Evolutionary conservation across 2,329 filamentous ascomycete species (phyloP).

Genomic region (Tympanopsis confertula): DNA sequence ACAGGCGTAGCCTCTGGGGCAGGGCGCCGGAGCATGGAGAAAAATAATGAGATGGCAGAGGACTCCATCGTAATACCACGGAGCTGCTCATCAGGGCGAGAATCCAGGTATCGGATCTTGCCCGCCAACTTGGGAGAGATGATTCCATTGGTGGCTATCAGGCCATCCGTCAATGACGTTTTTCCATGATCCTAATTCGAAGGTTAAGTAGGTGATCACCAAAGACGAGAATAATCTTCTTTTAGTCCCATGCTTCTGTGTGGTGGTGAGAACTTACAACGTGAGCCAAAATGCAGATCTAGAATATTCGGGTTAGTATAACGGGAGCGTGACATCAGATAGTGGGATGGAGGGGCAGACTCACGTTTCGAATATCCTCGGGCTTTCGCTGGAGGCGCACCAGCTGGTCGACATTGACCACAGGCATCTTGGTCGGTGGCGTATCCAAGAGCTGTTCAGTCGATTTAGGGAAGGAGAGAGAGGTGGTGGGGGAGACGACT

Average conservation of each 20-base stretch:
- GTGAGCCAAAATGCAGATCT: slow-evolving; percentile 93
- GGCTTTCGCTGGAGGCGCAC: slow-evolving; percentile 79
- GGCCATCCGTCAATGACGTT: slow-evolving; percentile 87
- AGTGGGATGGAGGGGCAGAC: slow-evolving; percentile 13
- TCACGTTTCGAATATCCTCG: slow-evolving; percentile 83
- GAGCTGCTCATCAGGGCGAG: slow-evolving; percentile 85
- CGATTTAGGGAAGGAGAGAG: too few relatives aligned
- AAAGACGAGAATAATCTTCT: too few relatives aligned
- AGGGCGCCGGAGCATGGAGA: slow-evolving; percentile 73
- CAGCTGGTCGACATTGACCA: slow-evolving; percentile 82
- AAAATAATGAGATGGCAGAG: slow-evolving; percentile 90
- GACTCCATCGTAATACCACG: slow-evolving; percentile 99
- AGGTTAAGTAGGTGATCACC: too few relatives aligned
- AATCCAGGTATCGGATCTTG: slow-evolving; percentile 96
- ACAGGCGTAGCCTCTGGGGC: slow-evolving; percentile 57
- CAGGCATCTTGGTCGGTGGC: slow-evolving; percentile 77
- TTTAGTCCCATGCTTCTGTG: too few relatives aligned
- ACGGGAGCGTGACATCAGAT: slow-evolving; percentile 9
- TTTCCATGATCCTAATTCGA: slow-evolving; percentile 67
- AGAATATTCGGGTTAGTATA: slow-evolving; percentile 16
- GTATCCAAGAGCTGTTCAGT: too few relatives aligned
- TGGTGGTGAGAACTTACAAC: slow-evolving; percentile 36
- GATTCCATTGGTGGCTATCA: slow-evolving; percentile 97
- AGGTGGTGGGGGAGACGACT: too few relatives aligned
- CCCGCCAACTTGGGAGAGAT: slow-evolving; percentile 95